Base-by-base conservation (phyloP, 805 yeast genomes). In the Ogataea neopini region DNA sequence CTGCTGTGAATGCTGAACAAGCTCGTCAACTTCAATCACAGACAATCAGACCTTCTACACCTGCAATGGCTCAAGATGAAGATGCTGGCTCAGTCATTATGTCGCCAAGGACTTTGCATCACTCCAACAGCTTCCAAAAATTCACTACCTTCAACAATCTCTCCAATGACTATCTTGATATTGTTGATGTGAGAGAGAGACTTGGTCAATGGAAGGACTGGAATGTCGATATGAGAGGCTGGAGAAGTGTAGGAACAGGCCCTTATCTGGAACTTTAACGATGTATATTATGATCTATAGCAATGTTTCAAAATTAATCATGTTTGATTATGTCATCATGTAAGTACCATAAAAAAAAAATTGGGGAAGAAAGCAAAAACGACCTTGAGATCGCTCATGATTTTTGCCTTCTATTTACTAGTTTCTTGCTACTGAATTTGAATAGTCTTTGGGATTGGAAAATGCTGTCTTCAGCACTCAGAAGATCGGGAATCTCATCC, bases 221-320 rank as follows among this genome's bases (percentile, higher is more conserved):
- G 90, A 88, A 85, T 60, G 77, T 89, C 2, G 96, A 91, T 60
- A 87, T 91, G 95, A 76, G 88, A 20, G 58, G 63, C 11, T 91
- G 97, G 97, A 76, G 85, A 60, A 77, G 83, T 43, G 72, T 80
- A 14, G 89, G 88, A 1, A 69, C 76, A 43, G 90, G 90, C 2
- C 83, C 87, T 3, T 61, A 76, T 4, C 70, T 84, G 11, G 81
- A 80, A 39, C 59, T 74, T 35, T 77, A 19, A 34, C 14, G 37
- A 30, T 30, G 34, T 30, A 13, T 30, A 30, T 30, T 30, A 30
- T 30, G 15, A 30, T 30, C 18, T 30, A 30, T 30, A 30, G 34
- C 34, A 4, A 30, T 3, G 3, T 11, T 28, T 28, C 11, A 28
- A 28, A 4, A 28, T 22, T 22, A 8, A 5, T 22, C 25, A 22